Evolutionary conservation across 495 filamentous ascomycete genomes (phyloP).

Genomic region (Penicillium taxi): DNA sequence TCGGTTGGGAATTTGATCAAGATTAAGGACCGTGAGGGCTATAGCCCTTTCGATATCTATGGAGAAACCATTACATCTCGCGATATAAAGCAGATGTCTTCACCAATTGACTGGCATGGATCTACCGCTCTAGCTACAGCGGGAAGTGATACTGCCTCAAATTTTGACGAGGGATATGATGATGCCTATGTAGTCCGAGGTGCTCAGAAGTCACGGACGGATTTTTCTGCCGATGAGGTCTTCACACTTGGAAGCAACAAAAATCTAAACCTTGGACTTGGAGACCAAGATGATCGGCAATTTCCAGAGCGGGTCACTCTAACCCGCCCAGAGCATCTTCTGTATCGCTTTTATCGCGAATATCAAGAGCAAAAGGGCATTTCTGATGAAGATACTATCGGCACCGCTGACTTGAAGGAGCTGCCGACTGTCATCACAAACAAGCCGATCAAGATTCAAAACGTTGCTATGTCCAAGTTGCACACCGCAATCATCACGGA

Average conservation of each 20-base stretch:
- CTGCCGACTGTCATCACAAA: constrained; percentile 63
- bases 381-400: constrained; percentile 17
- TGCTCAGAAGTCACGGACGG: constrained; percentile 22
- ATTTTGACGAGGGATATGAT: constrained; percentile 30
- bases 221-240: constrained; percentile 70
- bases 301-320: constrained; percentile 77
- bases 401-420: constrained; percentile 26
- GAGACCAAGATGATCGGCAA: constrained; percentile 87
- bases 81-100: constrained; percentile 30
- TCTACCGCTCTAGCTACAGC: constrained; percentile 11
- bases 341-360: constrained; percentile 59
- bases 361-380: constrained; percentile 33
- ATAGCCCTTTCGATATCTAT: constrained; percentile 90
- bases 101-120: constrained; percentile 16
- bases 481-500: constrained; percentile 83
- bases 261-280: constrained; percentile 84
- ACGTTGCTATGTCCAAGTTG: constrained; percentile 80
- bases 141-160: constrained; percentile 30
- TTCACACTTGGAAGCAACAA: constrained; percentile 94
- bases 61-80: constrained; percentile 66
- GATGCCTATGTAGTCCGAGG: constrained; percentile 17
- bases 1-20: constrained; percentile 65
- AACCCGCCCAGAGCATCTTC: constrained; percentile 70
- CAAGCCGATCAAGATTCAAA: constrained; percentile 61
- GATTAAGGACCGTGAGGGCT: constrained; percentile 90